phyloP scores from a whole-genome alignment of 805 yeast genomes.

The Sugiyamaella qingdaonensis region DNA sequence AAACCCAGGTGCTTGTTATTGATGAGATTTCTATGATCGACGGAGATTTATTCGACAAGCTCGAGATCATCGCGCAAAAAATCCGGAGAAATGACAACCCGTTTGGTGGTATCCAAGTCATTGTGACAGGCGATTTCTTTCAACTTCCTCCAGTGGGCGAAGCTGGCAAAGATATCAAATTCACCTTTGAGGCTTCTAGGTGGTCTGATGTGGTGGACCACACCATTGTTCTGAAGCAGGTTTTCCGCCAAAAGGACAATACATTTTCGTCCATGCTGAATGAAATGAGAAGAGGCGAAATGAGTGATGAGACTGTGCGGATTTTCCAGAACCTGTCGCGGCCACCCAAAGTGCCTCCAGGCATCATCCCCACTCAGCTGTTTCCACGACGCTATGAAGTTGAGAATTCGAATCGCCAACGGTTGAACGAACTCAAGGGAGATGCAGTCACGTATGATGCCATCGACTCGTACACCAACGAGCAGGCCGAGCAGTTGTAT shows the following conservation, averaged over 20 bases:
- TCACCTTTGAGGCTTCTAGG: constrained; percentile 68
- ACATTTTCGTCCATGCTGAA: constrained; percentile 76
- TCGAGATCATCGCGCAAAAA: constrained; percentile 62
- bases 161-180: constrained; percentile 37
- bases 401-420: constrained; percentile 59
- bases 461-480: constrained; percentile 38
- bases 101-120: constrained; percentile 91
- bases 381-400: constrained; percentile 87
- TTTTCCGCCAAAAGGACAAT: constrained; percentile 80
- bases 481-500: constrained; percentile 28
- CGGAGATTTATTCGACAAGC: constrained; percentile 67
- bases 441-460: constrained; percentile 43
- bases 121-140: constrained; percentile 92
- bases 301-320: constrained; percentile 45
- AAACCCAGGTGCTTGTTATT: constrained; percentile 65
- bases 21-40: constrained; percentile 97
- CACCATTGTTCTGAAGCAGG: constrained; percentile 69
- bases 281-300: constrained; percentile 68
- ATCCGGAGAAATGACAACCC: constrained; percentile 53
- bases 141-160: constrained; percentile 84
- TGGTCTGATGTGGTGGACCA: constrained; percentile 65
- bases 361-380: constrained; percentile 82
- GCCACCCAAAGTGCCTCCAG: constrained; percentile 55
- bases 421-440: constrained; percentile 50
- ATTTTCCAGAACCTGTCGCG: constrained; percentile 56